Evolutionary conservation across 768 basidiomycete genomes (phyloP), one percentile per base, ranked within the genome.

Genomic region (Russula compacta): DNA sequence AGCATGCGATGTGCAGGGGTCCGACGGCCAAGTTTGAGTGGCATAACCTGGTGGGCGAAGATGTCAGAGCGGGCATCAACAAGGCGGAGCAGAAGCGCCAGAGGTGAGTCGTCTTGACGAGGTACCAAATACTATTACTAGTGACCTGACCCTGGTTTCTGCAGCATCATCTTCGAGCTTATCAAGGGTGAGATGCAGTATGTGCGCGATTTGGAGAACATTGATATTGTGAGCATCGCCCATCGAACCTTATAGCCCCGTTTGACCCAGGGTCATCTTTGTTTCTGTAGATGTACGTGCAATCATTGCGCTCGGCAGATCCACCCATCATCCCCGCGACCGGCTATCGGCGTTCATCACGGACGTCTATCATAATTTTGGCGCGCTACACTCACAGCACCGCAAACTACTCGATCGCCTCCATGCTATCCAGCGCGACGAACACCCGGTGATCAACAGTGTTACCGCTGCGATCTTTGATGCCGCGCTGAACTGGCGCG

Each of bases 121-220:
- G 38, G 47, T 47, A 33, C 29, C 6, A 21, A 32, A 47, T 47
- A 33, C 29, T 4, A 11, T 33, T 40, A 10, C 17, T 24, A 43
- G 48, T 17, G 15, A 11, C 11, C 17, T 58, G 55, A 40, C 36
- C 54, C 48, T 3, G 24, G 14, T 59, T 62, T 36, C 15, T 11
- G 40, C 65, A 93, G 92, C 47, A 85, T 93, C 68, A 93, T 95
- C 53, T 97, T 95, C 68, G 93, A 97, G 75, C 72, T 95, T 63
- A 95, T 97, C 72, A 91, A 95, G 72, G 89, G 90, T 64, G 93
- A 97, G 72, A 95, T 95, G 92, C 83, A 85, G 32, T 97, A 95
- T 69, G 93, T 95, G 32, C 89, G 86, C 67, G 93, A 97, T 76
- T 73, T 97, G 60, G 89, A 93, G 72, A 88, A 86, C 58, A 87